Conservation (phyloP, 768 basidiomycete species). For the Auricularia sp. region DNA sequence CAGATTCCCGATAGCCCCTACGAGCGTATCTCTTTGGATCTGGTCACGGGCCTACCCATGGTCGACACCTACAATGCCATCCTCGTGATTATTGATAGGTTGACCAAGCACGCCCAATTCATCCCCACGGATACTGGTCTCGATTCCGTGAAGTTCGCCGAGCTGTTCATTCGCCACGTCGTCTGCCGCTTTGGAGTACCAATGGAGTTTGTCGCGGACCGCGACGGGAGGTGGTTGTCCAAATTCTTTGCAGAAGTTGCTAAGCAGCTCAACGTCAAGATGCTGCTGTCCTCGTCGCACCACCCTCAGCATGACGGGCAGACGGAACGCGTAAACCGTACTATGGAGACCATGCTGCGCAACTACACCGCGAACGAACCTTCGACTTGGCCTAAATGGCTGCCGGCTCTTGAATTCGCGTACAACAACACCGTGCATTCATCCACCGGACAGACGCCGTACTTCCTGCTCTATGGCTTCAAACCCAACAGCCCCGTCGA, state of each 20-base stretch:
- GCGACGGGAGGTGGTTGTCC: not conserved
- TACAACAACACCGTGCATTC: conserved; percentile 9
- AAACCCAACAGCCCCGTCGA: conserved; percentile 10
- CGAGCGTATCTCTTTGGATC: too few species aligned
- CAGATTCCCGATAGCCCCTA: too few species aligned
- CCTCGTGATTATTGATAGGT: conserved; percentile 14
- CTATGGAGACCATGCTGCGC: conserved; percentile 20
- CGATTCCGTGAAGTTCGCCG: conserved; percentile 21
- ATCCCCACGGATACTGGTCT: conserved; percentile 19
- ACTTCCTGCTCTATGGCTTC: conserved; percentile 21
- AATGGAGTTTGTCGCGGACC: conserved; percentile 6
- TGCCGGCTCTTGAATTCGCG: too few species aligned
- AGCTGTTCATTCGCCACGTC: conserved; percentile 21
- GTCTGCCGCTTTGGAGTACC: conserved; percentile 7
- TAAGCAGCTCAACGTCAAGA: not conserved
- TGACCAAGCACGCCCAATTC: conserved; percentile 23
- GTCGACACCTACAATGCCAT: conserved; percentile 10
- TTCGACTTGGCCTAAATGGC: too few species aligned
- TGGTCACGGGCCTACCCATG: too few species aligned
- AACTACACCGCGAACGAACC: too few species aligned
- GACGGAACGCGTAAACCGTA: conserved; percentile 26
- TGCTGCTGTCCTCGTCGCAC: conserved; percentile 7
- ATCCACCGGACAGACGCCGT: conserved; percentile 20
- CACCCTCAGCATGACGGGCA: conserved; percentile 27
- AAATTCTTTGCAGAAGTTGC: not conserved